Conservation (phyloP, 2,329 filamentous ascomycete species). For the Ophidiomyces ophidiicola region DNA sequence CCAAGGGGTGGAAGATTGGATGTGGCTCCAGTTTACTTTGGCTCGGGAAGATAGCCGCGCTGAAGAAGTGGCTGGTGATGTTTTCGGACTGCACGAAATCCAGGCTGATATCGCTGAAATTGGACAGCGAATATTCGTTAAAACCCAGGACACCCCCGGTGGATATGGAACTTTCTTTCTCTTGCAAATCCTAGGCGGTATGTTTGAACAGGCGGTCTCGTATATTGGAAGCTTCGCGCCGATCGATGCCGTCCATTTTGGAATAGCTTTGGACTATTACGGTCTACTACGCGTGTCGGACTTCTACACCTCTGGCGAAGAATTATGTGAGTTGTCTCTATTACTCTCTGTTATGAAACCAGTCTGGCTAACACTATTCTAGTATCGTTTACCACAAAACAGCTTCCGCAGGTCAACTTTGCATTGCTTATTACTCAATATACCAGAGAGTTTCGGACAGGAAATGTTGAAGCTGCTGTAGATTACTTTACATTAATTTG, state of each 20-base stretch:
- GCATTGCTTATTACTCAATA: conserved; percentile 89
- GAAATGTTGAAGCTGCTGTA: conserved; percentile 75
- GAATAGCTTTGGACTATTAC: conserved; percentile 77
- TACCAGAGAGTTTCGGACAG: conserved; percentile 87
- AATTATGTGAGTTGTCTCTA: conserved; percentile 41
- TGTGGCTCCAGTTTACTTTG: conserved; percentile 54
- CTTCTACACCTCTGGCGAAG: conserved; percentile 59
- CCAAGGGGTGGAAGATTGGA: conserved; percentile 53
- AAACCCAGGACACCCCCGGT: conserved; percentile 63
- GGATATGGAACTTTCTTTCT: conserved; percentile 88
- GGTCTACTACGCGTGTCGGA: conserved; percentile 79
- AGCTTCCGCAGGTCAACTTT: conserved; percentile 75
- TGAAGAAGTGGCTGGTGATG: conserved; percentile 50
- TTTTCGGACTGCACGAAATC: conserved; percentile 54
- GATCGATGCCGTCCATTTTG: conserved; percentile 88
- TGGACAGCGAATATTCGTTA: conserved; percentile 79
- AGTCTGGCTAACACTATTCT: conserved; percentile 13
- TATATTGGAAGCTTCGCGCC: conserved; percentile 89
- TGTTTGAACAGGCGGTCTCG: conserved; percentile 86
- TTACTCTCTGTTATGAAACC: conserved; percentile 3
- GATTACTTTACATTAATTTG: conserved; percentile 90
- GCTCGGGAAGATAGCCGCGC: conserved; percentile 49
- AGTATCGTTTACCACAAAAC: conserved; percentile 44
- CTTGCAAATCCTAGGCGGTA: conserved; percentile 74
- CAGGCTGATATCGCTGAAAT: conserved; percentile 76